Evolutionary conservation across 768 basidiomycete species (phyloP).

Genomic region (Amanita fuliginea): DNA sequence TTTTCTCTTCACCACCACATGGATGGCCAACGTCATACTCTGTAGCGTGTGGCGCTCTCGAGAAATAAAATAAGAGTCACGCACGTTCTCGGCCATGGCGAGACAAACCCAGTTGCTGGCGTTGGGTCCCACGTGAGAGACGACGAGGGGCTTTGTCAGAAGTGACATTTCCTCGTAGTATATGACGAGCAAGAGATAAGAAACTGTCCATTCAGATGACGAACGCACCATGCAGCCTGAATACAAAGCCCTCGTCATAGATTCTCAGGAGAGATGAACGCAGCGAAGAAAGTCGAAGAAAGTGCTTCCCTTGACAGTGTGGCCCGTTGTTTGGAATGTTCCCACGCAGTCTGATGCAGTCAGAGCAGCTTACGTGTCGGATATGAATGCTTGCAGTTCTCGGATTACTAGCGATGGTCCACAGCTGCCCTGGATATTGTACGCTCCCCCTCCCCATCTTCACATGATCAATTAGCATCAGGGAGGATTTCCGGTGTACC

Average conservation of each 20-base stretch:
- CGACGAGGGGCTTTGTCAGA: background rate
- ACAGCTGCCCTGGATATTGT: background rate
- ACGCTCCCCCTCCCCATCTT: background rate
- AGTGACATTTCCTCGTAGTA: background rate
- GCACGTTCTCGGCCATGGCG: background rate
- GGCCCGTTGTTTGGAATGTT: background rate
- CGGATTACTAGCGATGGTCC: background rate
- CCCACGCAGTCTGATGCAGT: background rate
- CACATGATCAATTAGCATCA: background rate
- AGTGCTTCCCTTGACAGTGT: background rate
- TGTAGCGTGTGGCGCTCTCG: too few species aligned
- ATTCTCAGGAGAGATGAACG: too few species aligned
- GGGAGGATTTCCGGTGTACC: background rate
- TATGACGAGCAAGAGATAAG: background rate
- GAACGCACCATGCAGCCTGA: background rate
- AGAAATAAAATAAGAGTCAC: background rate
- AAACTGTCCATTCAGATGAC: background rate
- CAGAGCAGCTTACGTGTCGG: background rate
- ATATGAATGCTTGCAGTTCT: background rate
- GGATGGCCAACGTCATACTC: too few species aligned
- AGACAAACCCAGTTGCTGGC: background rate
- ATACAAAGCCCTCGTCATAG: too few species aligned
- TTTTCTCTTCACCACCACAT: too few species aligned
- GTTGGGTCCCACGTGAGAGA: background rate
- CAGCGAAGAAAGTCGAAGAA: background rate